Conservation (phyloP, 495 filamentous ascomycete species). For the Friedmanniomyces endolithicus region DNA sequence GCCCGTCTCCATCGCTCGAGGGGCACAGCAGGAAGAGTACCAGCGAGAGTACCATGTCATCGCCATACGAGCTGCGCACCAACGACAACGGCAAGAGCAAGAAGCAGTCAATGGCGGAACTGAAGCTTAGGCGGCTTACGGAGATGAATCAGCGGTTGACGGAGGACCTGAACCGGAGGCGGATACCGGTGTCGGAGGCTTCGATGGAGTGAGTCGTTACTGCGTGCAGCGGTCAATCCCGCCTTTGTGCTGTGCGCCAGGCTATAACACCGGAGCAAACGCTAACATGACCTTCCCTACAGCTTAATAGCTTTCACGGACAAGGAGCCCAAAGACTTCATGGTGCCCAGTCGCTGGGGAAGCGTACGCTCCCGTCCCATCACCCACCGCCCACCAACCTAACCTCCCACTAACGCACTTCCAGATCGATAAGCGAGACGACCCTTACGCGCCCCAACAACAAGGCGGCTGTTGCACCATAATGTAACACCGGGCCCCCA, state of each 20-base stretch:
- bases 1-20: conserved; percentile 4
- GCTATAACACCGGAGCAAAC: neutral
- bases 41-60: conserved; percentile 22
- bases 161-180: conserved; percentile 86
- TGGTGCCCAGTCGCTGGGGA: conserved; percentile 97
- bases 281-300: conserved; percentile 12
- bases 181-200: conserved; percentile 90
- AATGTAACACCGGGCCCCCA: conserved; percentile 48
- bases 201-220: conserved; percentile 63
- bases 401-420: conserved; percentile 14
- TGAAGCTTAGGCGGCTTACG: conserved; percentile 88
- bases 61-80: conserved; percentile 32
- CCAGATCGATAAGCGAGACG: conserved; percentile 77
- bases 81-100: conserved; percentile 63
- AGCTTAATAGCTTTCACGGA: conserved; percentile 96
- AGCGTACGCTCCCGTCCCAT: conserved; percentile 43
- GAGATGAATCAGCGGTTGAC: conserved; percentile 89
- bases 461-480: conserved; percentile 81
- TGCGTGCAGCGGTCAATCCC: no score
- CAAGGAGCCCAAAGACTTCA: conserved; percentile 83
- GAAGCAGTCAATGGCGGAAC: conserved; percentile 97
- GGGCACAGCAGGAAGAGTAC: neutral
- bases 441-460: conserved; percentile 92
- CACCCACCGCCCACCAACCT: neutral
- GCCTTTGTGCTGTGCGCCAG: neutral